Percentiles rank a stretch among this genome's conserved stretches.
Evolutionary conservation across 495 filamentous ascomycete genomes (phyloP).

Genomic region (Neurospora hispaniola): DNA sequence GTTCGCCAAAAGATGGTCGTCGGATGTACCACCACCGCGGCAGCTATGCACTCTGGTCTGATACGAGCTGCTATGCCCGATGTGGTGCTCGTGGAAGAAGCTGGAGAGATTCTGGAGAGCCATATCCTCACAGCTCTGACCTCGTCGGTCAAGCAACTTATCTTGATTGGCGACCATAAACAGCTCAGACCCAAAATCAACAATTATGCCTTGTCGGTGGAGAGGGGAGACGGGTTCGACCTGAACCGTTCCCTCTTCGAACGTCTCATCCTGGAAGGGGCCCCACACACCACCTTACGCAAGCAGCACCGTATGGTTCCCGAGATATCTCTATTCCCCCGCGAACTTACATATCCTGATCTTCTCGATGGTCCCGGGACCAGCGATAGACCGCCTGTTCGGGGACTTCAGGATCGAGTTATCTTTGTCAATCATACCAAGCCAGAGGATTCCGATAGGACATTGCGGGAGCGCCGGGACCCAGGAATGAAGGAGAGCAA

Average conservation of each 20-base stretch:
- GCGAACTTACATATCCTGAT: slow-evolving; percentile 51
- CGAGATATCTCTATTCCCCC: slow-evolving; percentile 54
- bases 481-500: slow-evolving; percentile 40
- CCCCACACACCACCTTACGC: slow-evolving; percentile 43
- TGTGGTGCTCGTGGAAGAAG: slow-evolving; percentile 63
- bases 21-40: slow-evolving; percentile 65
- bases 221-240: slow-evolving; percentile 58
- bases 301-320: slow-evolving; percentile 65
- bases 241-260: slow-evolving; percentile 68
- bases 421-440: slow-evolving; percentile 57
- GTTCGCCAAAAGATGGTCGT: slow-evolving; percentile 52
- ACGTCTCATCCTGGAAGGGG: slow-evolving; percentile 46
- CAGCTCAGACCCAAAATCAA: slow-evolving; percentile 66
- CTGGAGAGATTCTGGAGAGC: slow-evolving; percentile 67
- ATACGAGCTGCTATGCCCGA: slow-evolving; percentile 42
- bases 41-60: slow-evolving; percentile 49
- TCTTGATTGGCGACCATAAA: slow-evolving; percentile 70
- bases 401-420: slow-evolving; percentile 44
- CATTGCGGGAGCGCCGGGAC: slow-evolving; percentile 43
- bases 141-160: slow-evolving; percentile 50
- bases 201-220: slow-evolving; percentile 52
- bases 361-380: slow-evolving; percentile 51
- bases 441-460: slow-evolving; percentile 34
- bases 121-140: slow-evolving; percentile 56
- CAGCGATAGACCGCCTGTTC: slow-evolving; percentile 24